A percentile compares a stretch with the other conserved stretches of the same genome.
phyloP scores from a whole-genome alignment of 1,284 basidiomycete species.

The Puccinia triticina region DNA sequence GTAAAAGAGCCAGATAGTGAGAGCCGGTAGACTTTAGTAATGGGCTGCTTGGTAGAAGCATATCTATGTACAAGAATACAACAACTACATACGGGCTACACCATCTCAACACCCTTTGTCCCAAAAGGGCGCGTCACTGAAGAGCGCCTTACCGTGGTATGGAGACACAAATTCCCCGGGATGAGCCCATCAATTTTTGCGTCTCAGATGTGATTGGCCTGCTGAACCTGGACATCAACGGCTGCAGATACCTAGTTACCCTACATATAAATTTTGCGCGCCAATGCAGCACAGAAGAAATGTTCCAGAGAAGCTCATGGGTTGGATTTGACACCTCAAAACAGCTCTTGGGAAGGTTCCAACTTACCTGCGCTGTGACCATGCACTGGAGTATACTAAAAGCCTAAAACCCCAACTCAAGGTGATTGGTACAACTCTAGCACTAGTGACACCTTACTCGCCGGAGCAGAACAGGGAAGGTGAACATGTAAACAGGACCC shows the following conservation, averaged over 20 bases:
- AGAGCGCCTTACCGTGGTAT: too few species aligned
- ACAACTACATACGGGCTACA: too few species aligned
- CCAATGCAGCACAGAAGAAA: not conserved
- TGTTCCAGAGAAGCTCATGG: not conserved
- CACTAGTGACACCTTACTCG: not conserved
- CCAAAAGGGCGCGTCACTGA: too few species aligned
- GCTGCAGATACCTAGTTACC: not conserved
- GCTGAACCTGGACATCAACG: not conserved
- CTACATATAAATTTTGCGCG: slow-evolving; percentile 16
- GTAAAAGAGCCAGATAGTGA: too few species aligned
- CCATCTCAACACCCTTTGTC: too few species aligned
- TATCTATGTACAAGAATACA: too few species aligned
- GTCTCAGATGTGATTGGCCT: not conserved
- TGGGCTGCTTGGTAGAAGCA: too few species aligned
- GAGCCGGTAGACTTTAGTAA: too few species aligned
- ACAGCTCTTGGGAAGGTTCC: not conserved
- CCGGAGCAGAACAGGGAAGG: slow-evolving; percentile 14
- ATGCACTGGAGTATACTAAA: not conserved
- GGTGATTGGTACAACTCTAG: not conserved
- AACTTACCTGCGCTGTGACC: not conserved
- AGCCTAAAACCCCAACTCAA: not conserved
- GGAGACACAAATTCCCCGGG: too few species aligned
- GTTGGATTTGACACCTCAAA: not conserved
- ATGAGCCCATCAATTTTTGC: not conserved
- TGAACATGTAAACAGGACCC: not conserved